Percentiles rank a stretch among this genome's conserved stretches.
Evolutionary conservation across 345 rosid species (phyloP).

Genomic region (Populus tremula): DNA sequence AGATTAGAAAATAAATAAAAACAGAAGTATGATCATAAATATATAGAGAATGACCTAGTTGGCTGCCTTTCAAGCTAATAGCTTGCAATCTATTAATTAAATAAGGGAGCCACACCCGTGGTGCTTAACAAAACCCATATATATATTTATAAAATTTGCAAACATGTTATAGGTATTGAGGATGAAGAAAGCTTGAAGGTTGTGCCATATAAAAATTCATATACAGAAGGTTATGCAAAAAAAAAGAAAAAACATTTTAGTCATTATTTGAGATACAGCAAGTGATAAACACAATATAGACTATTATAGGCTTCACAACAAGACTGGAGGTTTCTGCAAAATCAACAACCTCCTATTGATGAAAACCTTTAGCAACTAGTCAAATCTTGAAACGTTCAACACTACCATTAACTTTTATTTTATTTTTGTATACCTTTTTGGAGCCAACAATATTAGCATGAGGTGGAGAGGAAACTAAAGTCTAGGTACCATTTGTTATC

Average conservation of each 20-base stretch:
- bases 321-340: neutral
- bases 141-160: neutral
- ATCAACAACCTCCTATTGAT: neutral
- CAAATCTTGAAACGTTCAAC: too few relatives aligned
- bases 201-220: neutral
- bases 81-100: neutral
- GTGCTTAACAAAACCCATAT: neutral
- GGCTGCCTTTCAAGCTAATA: neutral
- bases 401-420: too few relatives aligned
- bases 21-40: neutral
- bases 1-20: neutral
- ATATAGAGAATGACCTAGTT: neutral
- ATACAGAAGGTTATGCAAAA: neutral
- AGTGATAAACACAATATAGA: neutral
- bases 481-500: too few relatives aligned
- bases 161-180: neutral
- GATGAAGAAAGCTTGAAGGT: neutral
- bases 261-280: neutral
- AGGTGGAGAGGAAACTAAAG: too few relatives aligned
- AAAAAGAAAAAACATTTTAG: neutral
- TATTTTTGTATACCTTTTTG: too few relatives aligned
- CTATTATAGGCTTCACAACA: neutral
- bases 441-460: too few relatives aligned
- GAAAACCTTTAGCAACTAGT: too few relatives aligned
- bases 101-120: neutral